A percentile compares a stretch with the other conserved stretches of the same genome.
These are phyloP conservation scores for Pyrenochaeta sp. DNA, from an alignment of 2,329 filamentous ascomycete genomes.

Conservation along the genomic window DNA sequence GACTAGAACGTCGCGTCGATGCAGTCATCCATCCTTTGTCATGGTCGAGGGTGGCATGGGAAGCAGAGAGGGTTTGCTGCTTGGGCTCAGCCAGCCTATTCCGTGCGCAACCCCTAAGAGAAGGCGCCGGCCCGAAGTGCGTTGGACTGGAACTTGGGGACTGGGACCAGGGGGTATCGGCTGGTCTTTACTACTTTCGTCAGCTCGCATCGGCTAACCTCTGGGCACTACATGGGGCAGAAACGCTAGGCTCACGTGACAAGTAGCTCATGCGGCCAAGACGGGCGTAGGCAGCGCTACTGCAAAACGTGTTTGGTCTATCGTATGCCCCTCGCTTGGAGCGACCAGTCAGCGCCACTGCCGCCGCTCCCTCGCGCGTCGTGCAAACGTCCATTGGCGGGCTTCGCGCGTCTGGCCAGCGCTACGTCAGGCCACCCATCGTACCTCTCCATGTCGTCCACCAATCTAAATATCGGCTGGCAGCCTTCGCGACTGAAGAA, in stretches of 20 bases:
- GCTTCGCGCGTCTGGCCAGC: conserved; percentile 22
- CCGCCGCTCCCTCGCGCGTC: conserved; percentile 15
- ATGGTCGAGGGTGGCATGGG: conserved; percentile 2
- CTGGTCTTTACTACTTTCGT: conserved; percentile 14
- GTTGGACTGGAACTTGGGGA: conserved; percentile 24
- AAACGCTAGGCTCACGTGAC: not conserved
- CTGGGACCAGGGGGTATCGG: conserved; percentile 28
- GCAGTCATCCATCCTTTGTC: conserved; percentile 22
- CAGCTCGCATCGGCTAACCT: conserved; percentile 17
- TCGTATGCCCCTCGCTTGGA: conserved; percentile 24
- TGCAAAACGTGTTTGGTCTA: conserved; percentile 23
- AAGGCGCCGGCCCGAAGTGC: conserved; percentile 24
- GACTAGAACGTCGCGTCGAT: conserved; percentile 16
- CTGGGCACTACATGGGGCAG: conserved; percentile 7
- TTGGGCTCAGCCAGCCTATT: conserved; percentile 1
- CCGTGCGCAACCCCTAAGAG: conserved; percentile 20
- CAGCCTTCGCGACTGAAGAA: conserved; percentile 4
- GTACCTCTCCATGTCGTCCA: conserved; percentile 15
- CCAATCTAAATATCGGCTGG: conserved; percentile 23
- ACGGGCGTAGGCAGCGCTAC: conserved; percentile 24
- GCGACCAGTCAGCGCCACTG: conserved; percentile 30
- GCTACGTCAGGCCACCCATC: conserved; percentile 17
- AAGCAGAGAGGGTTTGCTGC: conserved; percentile 9
- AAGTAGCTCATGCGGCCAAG: conserved; percentile 27
- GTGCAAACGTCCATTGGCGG: conserved; percentile 36